Evolutionary conservation across 2,329 filamentous ascomycete species (phyloP), one percentile per base, ranked within the genome.

Genomic region (Colletotrichum cereale): DNA sequence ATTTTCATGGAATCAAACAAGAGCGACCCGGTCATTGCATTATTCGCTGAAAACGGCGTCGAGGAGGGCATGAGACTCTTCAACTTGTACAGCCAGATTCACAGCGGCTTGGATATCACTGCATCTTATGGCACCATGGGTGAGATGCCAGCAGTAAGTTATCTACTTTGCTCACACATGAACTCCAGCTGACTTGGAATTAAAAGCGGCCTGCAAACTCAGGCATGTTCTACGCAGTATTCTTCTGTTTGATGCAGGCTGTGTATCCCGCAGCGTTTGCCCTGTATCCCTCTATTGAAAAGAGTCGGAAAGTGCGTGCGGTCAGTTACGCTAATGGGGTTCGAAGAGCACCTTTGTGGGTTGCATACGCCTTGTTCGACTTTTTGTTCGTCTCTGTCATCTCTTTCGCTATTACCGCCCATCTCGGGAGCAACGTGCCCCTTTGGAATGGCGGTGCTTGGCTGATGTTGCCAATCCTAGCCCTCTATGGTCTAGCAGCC

Each of bases 381-480:
- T 74, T 74, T 2, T 63, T 64, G 29, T 73, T 66, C 31, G 53
- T 66, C 31, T 26, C 31, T 26, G 16, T 40, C n/a, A 48, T 58
- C 21, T 50, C 50, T 18, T 6, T 56, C 36, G 50, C 62, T 7
- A 34, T 56, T 21, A 26, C 50, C 21, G n/a, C 24, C 24, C 36
- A 62, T 14, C 36, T 56, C 14, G 29, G 16, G 10, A 44, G 29
- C n/a, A 52, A 64, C 6, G 8, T 64, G 18, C 62, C 53, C 14
- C 24, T 47, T 34, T 66, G 52, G 53, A 48, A 26, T 6, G 53
- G 42, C 5, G 44, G 50, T 26, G 21, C 53, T 16, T 60, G 55
- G 63, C 18, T n/a, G 3, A 60, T 66, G 26, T n/a, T 66, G 14
- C 55, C 55, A n/a, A 18, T 66, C 12, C 42, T 66, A 14, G 29